phyloP scores from a whole-genome alignment of 371 early-diverging fungal species.

The Mortierella sp. region DNA sequence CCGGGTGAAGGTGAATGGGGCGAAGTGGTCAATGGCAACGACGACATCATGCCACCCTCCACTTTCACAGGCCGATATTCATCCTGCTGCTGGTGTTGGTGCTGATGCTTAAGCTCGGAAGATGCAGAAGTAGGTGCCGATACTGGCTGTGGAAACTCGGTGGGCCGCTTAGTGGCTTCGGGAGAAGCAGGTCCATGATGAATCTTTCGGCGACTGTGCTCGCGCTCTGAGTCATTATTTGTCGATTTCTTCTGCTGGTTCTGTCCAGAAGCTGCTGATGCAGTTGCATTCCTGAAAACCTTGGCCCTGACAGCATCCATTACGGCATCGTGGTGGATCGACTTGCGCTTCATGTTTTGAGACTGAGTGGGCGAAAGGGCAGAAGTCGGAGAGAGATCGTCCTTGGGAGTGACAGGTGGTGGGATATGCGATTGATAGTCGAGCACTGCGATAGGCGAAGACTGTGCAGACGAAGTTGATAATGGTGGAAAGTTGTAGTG shows the following conservation, averaged over 20 bases:
- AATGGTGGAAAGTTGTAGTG: constrained; percentile 39
- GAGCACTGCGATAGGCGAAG: constrained; percentile 44
- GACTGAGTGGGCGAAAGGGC: constrained; percentile 44
- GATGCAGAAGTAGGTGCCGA: background rate
- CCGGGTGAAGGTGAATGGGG: constrained; percentile 23
- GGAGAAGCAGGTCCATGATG: constrained; percentile 24
- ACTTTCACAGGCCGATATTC: constrained; percentile 24
- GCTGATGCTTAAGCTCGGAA: constrained; percentile 1
- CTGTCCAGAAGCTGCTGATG: constrained; percentile 31
- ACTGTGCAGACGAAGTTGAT: constrained; percentile 38
- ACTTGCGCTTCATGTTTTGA: constrained; percentile 39
- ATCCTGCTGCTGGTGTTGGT: constrained; percentile 16
- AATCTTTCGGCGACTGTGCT: constrained; percentile 28
- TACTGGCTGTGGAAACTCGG: background rate
- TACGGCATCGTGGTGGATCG: constrained; percentile 52
- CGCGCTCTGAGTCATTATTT: constrained; percentile 16
- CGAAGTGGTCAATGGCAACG: constrained; percentile 16
- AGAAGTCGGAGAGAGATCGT: constrained; percentile 52
- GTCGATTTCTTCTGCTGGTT: constrained; percentile 32
- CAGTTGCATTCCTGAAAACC: constrained; percentile 34
- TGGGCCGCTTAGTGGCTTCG: constrained; percentile 20
- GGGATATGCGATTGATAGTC: constrained; percentile 56
- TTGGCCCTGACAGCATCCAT: constrained; percentile 59
- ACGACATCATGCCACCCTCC: constrained; percentile 16
- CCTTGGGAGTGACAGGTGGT: constrained; percentile 53